A percentile compares a stretch with the other conserved stretches of the same genome.
phyloP scores from a whole-genome alignment of 2,329 filamentous ascomycete species.

The Aspergillus arachidicola region DNA sequence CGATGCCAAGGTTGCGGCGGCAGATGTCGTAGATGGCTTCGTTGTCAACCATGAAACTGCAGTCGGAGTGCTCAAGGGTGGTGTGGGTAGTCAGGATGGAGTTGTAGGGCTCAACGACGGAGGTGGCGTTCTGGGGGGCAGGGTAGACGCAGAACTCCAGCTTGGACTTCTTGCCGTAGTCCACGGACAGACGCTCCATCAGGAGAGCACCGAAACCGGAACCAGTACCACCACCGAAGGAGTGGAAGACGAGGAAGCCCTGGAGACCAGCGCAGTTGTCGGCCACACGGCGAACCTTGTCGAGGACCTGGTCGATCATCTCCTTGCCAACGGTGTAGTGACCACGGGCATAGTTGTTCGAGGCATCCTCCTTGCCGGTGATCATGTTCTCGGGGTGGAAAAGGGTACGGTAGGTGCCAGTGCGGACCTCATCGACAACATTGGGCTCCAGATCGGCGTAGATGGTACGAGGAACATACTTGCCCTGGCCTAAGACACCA shows the following conservation, averaged over 20 bases:
- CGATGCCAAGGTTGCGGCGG: conserved; percentile 93
- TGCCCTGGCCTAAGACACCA: conserved; percentile 77
- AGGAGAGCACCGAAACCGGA: conserved; percentile 97
- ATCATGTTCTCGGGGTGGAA: conserved; percentile 99
- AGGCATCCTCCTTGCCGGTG: conserved; percentile 99
- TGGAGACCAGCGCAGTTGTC: conserved; percentile 98
- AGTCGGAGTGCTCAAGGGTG: conserved; percentile 98
- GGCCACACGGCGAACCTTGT: conserved; percentile 96
- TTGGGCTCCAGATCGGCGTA: conserved; percentile 99
- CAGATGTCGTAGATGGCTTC: conserved; percentile 99
- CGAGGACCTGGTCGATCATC: conserved; percentile 95
- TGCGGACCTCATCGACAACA: conserved; percentile 98
- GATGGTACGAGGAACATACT: conserved; percentile 98
- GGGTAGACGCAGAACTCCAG: conserved; percentile 99
- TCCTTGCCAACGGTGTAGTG: conserved; percentile 99
- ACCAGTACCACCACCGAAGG: conserved; percentile 97
- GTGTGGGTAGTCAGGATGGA: conserved; percentile 99
- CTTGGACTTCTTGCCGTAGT: conserved; percentile 99
- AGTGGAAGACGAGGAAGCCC: conserved; percentile 99
- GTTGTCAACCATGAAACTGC: conserved; percentile 99
- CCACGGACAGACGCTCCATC: conserved; percentile 97
- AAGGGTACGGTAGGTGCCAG: conserved; percentile 89
- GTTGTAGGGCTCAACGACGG: conserved; percentile 99
- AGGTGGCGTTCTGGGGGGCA: conserved; percentile 93
- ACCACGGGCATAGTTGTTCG: conserved; percentile 99